Conservation (phyloP, 1,139 yeast species). For the Diutina pseudorugosa region DNA sequence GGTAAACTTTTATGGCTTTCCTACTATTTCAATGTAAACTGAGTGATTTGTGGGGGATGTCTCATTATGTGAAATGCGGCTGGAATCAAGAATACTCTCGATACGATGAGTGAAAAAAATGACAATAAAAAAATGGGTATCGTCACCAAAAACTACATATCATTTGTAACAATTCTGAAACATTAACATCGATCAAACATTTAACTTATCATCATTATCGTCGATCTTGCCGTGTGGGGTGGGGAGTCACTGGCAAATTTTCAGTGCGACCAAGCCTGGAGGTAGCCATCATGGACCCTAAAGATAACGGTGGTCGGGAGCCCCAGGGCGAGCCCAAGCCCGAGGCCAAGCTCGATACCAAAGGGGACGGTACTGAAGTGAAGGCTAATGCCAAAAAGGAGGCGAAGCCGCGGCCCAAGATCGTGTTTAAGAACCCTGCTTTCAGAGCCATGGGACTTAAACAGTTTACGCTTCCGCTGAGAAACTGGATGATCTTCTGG, state of each 20-base stretch:
- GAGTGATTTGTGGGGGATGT: too few relatives aligned
- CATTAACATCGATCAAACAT: too few relatives aligned
- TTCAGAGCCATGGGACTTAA: conserved; percentile 81
- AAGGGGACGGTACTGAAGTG: not conserved
- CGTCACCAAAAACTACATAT: not conserved
- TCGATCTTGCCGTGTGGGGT: not conserved
- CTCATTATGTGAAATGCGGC: too few relatives aligned
- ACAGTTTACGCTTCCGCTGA: conserved; percentile 62
- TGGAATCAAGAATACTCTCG: not conserved
- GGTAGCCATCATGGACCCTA: not conserved
- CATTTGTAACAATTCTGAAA: not conserved
- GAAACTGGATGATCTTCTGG: conserved; percentile 94
- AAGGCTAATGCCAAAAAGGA: not conserved
- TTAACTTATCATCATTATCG: too few relatives aligned
- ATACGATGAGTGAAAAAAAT: not conserved
- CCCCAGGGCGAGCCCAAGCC: not conserved
- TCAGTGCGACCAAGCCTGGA: not conserved
- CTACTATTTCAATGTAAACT: too few relatives aligned
- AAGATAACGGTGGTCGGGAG: not conserved
- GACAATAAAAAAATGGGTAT: too few relatives aligned
- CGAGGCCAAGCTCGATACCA: not conserved
- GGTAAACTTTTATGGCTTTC: too few relatives aligned
- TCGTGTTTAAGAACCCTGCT: conserved; percentile 75
- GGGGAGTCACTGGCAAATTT: not conserved
- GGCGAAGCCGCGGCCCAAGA: conserved; percentile 12